These are phyloP conservation scores for Collybia sordida DNA, from an alignment of 768 basidiomycete genomes.

Conservation along the genomic window DNA sequence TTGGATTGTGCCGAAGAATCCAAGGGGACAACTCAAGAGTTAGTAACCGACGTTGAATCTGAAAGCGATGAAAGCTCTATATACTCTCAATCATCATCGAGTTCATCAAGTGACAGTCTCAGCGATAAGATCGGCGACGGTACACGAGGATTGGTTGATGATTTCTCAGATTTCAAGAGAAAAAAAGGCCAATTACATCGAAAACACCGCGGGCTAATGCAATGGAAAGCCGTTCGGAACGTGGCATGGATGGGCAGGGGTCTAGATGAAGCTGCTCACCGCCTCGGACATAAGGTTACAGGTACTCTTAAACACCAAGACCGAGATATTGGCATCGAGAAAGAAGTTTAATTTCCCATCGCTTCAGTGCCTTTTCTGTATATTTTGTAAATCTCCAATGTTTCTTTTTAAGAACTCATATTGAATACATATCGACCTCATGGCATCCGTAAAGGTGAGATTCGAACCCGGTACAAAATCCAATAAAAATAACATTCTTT, in stretches of 20 bases:
- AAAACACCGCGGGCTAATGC: conserved; percentile 65
- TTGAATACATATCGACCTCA: no score
- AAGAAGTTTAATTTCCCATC: conserved; percentile 29
- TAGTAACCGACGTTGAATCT: conserved; percentile 19
- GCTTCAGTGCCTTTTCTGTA: background rate
- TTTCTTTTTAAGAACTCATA: no score
- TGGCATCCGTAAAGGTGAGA: no score
- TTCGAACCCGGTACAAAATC: no score
- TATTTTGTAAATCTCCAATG: no score
- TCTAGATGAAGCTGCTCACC: conserved; percentile 41
- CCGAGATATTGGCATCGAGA: conserved; percentile 34
- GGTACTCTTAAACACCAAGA: conserved; percentile 33
- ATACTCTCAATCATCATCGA: conserved; percentile 3
- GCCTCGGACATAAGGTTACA: conserved; percentile 39
- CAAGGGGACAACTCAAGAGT: conserved; percentile 24
- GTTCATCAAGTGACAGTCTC: conserved; percentile 5
- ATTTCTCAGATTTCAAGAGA: conserved; percentile 41
- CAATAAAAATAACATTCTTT: no score
- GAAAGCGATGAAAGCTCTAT: background rate
- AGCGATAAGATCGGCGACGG: conserved; percentile 13
- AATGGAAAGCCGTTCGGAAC: conserved; percentile 55
- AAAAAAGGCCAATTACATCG: conserved; percentile 44
- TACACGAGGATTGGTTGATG: conserved; percentile 22
- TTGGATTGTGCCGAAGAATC: conserved; percentile 40
- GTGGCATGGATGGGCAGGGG: conserved; percentile 55